phyloP scores from a whole-genome alignment of 495 filamentous ascomycete species.

The Rhizodiscina lignyota region DNA sequence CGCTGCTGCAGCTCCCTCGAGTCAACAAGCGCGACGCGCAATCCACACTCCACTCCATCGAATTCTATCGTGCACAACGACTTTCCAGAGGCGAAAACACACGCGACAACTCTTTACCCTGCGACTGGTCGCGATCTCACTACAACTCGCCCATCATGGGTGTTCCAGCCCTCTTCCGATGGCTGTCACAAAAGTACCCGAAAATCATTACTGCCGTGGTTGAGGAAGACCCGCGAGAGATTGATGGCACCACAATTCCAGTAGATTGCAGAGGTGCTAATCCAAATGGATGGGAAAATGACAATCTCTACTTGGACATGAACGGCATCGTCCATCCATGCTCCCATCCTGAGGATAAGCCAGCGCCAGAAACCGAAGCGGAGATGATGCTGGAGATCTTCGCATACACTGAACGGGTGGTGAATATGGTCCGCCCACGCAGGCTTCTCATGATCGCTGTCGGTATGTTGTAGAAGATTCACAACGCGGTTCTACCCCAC shows the following conservation, averaged over 20 bases:
- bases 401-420: conserved; percentile 90
- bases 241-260: conserved; percentile 69
- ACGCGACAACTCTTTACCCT: too few species aligned
- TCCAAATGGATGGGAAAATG: conserved; percentile 93
- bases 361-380: conserved; percentile 80
- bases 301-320: conserved; percentile 98
- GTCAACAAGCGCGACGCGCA: too few species aligned
- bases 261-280: conserved; percentile 73
- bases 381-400: conserved; percentile 99
- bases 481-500: background rate
- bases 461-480: conserved; percentile 43
- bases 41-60: too few species aligned
- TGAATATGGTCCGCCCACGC: conserved; percentile 93
- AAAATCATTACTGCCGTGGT: conserved; percentile 87
- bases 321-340: conserved; percentile 99
- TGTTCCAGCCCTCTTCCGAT: conserved; percentile 86
- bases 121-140: too few species aligned
- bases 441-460: conserved; percentile 96
- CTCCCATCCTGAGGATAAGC: conserved; percentile 88
- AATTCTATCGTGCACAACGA: too few species aligned
- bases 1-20: too few species aligned
- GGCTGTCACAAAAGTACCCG: conserved; percentile 88
- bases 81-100: too few species aligned
- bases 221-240: conserved; percentile 61
- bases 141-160: too few species aligned